A percentile compares a stretch with the other conserved stretches of the same genome.
These are phyloP conservation scores for Byssochlamys sp. DNA, from an alignment of 2,329 filamentous ascomycete species.

Conservation along the genomic window DNA sequence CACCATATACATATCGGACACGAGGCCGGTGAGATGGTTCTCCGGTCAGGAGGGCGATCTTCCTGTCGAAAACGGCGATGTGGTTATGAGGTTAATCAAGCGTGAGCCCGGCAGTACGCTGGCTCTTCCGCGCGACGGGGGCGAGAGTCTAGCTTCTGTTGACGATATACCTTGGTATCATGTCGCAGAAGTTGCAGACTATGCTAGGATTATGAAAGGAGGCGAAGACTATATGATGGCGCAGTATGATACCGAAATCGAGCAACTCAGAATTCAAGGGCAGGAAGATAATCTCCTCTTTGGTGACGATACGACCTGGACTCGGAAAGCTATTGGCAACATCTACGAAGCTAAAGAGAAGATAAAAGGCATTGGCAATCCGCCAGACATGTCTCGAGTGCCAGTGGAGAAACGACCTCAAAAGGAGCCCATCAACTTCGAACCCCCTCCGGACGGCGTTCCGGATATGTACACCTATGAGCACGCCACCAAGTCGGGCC, in stretches of 20 bases:
- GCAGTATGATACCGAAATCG: conserved; percentile 71
- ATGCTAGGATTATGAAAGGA: conserved; percentile 89
- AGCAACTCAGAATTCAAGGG: conserved; percentile 64
- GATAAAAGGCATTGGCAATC: conserved; percentile 57
- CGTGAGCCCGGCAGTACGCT: conserved; percentile 71
- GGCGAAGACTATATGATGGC: conserved; percentile 75
- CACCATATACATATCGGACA: conserved; percentile 81
- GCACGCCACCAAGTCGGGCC: conserved; percentile 37
- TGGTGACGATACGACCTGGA: conserved; percentile 88
- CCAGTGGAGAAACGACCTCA: conserved; percentile 41
- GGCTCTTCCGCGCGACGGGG: conserved; percentile 74
- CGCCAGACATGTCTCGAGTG: conserved; percentile 45
- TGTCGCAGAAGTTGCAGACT: conserved; percentile 86
- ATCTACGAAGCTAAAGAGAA: conserved; percentile 70
- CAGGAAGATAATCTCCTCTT: conserved; percentile 86
- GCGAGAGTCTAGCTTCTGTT: conserved; percentile 56
- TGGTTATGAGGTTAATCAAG: conserved; percentile 77
- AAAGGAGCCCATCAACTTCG: conserved; percentile 42
- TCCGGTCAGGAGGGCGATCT: conserved; percentile 73
- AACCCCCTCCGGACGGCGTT: conserved; percentile 35
- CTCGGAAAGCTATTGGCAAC: conserved; percentile 66
- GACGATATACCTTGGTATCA: conserved; percentile 91
- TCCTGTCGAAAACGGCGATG: conserved; percentile 75
- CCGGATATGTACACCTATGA: conserved; percentile 45
- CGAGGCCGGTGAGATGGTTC: conserved; percentile 82